These are phyloP conservation scores for Starmerella cellae DNA, from an alignment of 805 yeast species.

Conservation along the genomic window DNA sequence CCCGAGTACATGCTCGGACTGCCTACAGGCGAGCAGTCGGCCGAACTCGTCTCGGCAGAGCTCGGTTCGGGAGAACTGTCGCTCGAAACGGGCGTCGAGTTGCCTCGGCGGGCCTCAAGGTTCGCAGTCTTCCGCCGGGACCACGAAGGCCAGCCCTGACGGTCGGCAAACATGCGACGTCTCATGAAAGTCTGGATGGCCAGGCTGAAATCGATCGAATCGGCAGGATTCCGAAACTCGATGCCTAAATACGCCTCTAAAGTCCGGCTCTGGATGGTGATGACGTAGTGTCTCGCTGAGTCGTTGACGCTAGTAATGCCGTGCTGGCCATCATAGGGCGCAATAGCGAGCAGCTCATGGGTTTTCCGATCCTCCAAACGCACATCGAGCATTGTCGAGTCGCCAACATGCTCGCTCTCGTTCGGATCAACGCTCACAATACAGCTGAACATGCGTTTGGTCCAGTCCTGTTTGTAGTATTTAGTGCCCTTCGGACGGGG, in stretches of 20 bases:
- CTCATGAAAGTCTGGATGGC: slow-evolving; percentile 28
- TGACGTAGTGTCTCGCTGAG: slow-evolving; percentile 29
- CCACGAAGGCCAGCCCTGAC: slow-evolving; percentile 13
- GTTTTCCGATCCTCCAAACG: slow-evolving; percentile 25
- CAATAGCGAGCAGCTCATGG: slow-evolving; percentile 28
- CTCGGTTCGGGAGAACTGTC: not conserved
- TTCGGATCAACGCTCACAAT: slow-evolving; percentile 13
- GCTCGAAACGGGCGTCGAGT: not conserved
- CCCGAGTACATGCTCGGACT: no score
- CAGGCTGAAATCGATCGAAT: slow-evolving; percentile 30
- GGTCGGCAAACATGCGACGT: slow-evolving; percentile 9
- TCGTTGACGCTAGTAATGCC: slow-evolving; percentile 27
- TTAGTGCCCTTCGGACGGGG: slow-evolving; percentile 11
- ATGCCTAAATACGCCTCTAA: slow-evolving; percentile 33
- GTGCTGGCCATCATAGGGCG: slow-evolving; percentile 25
- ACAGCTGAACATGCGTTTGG: slow-evolving; percentile 10
- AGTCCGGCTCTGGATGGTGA: slow-evolving; percentile 26
- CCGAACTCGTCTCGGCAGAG: not conserved
- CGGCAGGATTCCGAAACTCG: slow-evolving; percentile 28
- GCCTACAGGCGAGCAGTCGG: not conserved
- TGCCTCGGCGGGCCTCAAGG: not conserved
- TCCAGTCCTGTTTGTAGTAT: slow-evolving; percentile 13
- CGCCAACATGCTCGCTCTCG: slow-evolving; percentile 15
- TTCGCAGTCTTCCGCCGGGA: slow-evolving; percentile 3
- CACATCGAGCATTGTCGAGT: slow-evolving; percentile 16